Conservation (phyloP, 306 rosid genomes). For the Gleditsia sinensis region DNA sequence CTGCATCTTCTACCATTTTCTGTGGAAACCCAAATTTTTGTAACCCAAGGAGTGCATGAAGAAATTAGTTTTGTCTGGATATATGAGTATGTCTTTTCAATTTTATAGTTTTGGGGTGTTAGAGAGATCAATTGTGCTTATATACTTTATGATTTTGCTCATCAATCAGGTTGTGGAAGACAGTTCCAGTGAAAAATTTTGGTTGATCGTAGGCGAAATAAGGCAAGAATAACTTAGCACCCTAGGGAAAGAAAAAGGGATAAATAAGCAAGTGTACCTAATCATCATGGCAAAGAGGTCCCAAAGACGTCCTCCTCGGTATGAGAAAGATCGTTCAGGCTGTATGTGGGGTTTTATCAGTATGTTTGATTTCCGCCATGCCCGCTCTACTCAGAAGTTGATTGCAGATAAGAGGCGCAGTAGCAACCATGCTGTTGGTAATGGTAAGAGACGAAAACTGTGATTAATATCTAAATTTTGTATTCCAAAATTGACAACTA, state of each 20-base stretch:
- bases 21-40: conserved; percentile 22
- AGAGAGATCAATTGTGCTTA: conserved; percentile 2
- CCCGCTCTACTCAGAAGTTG: conserved; percentile 67
- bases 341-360: conserved; percentile 96
- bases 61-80: conserved; percentile 20
- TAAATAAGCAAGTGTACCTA: conserved; percentile 29
- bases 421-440: conserved; percentile 63
- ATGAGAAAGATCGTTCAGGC: conserved; percentile 80
- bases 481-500: conserved; percentile 27
- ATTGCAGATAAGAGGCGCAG: conserved; percentile 71
- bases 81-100: not conserved
- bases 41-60: conserved; percentile 2
- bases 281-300: conserved; percentile 71
- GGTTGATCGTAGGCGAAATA: conserved; percentile 18
- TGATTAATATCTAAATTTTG: conserved; percentile 1
- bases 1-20: conserved; percentile 24
- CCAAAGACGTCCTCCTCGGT: conserved; percentile 60
- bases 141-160: conserved; percentile 38
- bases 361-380: conserved; percentile 89
- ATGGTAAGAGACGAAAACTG: conserved; percentile 46
- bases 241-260: not conserved
- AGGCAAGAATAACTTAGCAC: conserved; percentile 26
- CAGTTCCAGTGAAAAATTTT: conserved; percentile 33
- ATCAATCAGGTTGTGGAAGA: conserved; percentile 48
- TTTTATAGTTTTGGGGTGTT: not conserved